Base-by-base conservation (phyloP, 805 yeast species). In the Yamadazyma kitorensis region DNA sequence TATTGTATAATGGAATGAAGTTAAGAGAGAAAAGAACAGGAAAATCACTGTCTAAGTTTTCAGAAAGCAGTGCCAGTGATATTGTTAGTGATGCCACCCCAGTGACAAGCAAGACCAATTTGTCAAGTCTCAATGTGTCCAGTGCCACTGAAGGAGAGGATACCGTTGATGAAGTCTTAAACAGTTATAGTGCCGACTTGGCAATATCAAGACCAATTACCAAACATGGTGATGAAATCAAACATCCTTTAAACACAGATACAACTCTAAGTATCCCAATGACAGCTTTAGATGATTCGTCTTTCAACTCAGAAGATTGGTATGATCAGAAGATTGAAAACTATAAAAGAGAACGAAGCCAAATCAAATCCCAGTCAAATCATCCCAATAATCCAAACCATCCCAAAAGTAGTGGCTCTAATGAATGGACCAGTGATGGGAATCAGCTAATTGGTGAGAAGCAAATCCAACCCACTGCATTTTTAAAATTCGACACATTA, bases 401-500 rank as follows among this genome's bases (percentile, higher is more conserved):
- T 7, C 20, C 24, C 16, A 29, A n/a, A 12, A 27, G 18, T 8
- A 29, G 15, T 5, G 25, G 20, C 10, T 19, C 32, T 7, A 25
- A 12, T 6, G 14, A 21, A 5, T 22, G 15, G 11, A 16, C 27
- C 14, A 29, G 20, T 29, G 26, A 32, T 17, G 29, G n/a, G 15
- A 24, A 24, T 24, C 27, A 24, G 15, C 27, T 8, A 24, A 24
- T 32, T 7, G 21, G 29, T 14, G 13, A 26, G 6, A 28, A 20
- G 16, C 23, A 34, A 15, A 18, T 37, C 27, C 42, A 43, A 5
- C 44, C 49, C 9, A 33, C 39, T 5, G 28, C 39, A 8, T 44
- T 41, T 26, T 32, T 46, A 6, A 31, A 40, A 10, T 37, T 31
- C 32, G 47, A 44, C 20, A 33, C 35, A n/a, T 36, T 44, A 12